Conservation (phyloP, 1,284 basidiomycete species). For the Boletus sp. region DNA sequence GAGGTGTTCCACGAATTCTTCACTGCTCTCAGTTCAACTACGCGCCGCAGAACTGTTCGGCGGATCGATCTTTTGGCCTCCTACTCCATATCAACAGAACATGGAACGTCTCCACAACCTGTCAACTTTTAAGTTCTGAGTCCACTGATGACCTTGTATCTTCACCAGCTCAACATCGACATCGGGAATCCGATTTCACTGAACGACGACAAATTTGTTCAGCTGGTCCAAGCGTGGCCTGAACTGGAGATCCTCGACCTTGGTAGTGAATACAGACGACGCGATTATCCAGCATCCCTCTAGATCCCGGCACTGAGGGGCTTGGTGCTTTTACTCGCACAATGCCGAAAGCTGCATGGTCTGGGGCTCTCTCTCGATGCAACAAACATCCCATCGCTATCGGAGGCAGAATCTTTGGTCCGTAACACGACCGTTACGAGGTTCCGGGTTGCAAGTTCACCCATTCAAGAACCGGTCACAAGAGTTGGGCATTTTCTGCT, state of each 20-base stretch:
- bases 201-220: conserved; percentile 14
- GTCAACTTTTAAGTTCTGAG: background rate
- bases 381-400: background rate
- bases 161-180: background rate
- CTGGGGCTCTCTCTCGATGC: background rate
- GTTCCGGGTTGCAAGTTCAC: conserved; percentile 1
- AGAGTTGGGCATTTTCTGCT: conserved; percentile 6
- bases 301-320: background rate
- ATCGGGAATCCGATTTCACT: conserved; percentile 6
- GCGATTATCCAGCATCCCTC: background rate
- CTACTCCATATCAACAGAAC: too few relatives aligned
- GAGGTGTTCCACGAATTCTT: background rate
- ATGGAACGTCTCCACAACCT: background rate
- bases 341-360: conserved; percentile 1
- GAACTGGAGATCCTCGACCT: conserved; percentile 1
- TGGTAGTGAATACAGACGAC: background rate
- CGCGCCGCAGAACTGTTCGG: background rate
- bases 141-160: background rate
- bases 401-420: conserved; percentile 4
- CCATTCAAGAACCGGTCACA: background rate
- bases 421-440: conserved; percentile 5
- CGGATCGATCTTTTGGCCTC: too few relatives aligned
- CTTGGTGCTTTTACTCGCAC: conserved; percentile 11
- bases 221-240: conserved; percentile 16
- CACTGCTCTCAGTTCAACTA: background rate